Evolutionary conservation across 495 filamentous ascomycete species (phyloP).

Genomic region (Sporormia fimetaria): DNA sequence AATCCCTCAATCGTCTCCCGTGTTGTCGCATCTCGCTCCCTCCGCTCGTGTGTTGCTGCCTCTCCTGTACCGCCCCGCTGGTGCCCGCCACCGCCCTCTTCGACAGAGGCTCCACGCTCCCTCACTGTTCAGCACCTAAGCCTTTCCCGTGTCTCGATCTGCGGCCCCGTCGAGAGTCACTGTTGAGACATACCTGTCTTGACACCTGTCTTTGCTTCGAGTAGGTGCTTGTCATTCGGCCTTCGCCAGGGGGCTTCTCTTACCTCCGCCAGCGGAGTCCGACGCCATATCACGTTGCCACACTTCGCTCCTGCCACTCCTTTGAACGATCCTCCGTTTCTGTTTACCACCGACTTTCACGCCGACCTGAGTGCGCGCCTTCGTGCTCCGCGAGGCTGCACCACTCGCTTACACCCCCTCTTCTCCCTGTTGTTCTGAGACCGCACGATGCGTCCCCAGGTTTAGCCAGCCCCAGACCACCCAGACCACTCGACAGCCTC

Average conservation of each 20-base stretch:
- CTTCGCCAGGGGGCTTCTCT: neutral
- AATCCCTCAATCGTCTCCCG: neutral
- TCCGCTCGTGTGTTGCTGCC: conserved; percentile 22
- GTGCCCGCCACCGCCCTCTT: conserved; percentile 14
- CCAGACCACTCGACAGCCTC: too few species aligned
- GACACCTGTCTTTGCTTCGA: conserved; percentile 10
- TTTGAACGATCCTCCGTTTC: neutral
- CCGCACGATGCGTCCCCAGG: too few species aligned
- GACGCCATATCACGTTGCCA: neutral
- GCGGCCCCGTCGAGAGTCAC: conserved; percentile 4
- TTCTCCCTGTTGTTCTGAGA: neutral
- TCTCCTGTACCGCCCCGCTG: conserved; percentile 10
- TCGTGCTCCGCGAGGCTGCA: too few species aligned
- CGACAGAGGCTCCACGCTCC: conserved; percentile 18
- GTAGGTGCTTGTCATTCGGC: conserved; percentile 3
- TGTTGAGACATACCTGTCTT: neutral
- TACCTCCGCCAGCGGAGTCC: neutral
- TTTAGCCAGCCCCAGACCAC: too few species aligned
- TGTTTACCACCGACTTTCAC: too few species aligned
- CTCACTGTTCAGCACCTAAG: conserved; percentile 1
- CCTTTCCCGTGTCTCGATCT: conserved; percentile 10
- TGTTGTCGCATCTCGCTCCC: conserved; percentile 9
- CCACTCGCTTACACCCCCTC: neutral
- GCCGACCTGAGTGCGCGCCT: too few species aligned
- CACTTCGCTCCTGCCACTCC: neutral